Evolutionary conservation across 495 filamentous ascomycete genomes (phyloP), one percentile per base, ranked within the genome.

Genomic region (Aspergillus bridgeri): DNA sequence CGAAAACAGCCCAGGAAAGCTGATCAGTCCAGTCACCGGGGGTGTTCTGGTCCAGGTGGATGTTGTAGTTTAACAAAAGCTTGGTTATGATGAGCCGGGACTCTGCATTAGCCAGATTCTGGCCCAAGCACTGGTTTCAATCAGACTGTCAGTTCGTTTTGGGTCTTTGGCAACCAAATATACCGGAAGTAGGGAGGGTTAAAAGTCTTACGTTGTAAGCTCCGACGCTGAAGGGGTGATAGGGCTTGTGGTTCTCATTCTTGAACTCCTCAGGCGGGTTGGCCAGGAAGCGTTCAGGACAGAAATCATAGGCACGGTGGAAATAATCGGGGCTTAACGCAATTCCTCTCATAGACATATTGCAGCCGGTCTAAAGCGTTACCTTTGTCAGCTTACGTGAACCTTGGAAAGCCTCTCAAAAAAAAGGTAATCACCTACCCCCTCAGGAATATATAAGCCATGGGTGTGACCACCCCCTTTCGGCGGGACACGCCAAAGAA

Each of bases 151-250:
- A 48, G 46, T 48, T 48, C 19, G n/a, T 27, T 27, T 27, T 11
- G 18, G 18, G 46, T 20, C 23, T 23, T 48, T 48, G 46, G 46
- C 46, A 21, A 21, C 18, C 46, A 20, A 48, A 23, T 48, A 19
- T 23, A 48, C 11, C 46, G 46, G 23, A 18, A 19, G 46, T 23
- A 3, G 46, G 23, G 46, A 27, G 25, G 25, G 25, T 27, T 27
- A 27, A 48, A 48, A 48, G 46, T 48, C 47, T 49, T 23, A 49
- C 47, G 47, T 49, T 49, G 47, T 49, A 49, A 22, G 47, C 47
- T 11, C 47, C 47, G 18, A 49, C 47, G 47, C 47, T 49, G 47
- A 49, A 49, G 17, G 47, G 47, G 47, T 49, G 47, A 23, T 49
- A 49, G 9, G 47, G 18, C 20, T 49, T 23, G 47, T 49, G 47